phyloP scores from a whole-genome alignment of 371 early-diverging fungal genomes.

The Blyttiomyces sp. region DNA sequence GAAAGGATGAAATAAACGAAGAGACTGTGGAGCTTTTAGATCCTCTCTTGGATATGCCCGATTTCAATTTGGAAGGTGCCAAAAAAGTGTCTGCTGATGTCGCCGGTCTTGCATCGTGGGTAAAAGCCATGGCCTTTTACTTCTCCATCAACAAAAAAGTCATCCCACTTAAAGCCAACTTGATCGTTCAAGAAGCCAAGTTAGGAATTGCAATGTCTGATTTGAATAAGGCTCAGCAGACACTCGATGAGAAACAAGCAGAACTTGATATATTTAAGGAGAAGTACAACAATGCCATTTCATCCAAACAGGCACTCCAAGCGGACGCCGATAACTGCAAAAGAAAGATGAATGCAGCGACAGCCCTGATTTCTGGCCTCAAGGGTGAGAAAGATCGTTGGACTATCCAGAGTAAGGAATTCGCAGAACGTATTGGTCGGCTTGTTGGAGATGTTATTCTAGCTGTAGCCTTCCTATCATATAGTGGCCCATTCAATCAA shows the following conservation, averaged over 20 bases:
- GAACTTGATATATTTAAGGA: constrained; percentile 56
- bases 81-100: constrained; percentile 67
- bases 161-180: constrained; percentile 59
- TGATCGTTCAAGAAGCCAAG: constrained; percentile 57
- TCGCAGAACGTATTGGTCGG: constrained; percentile 52
- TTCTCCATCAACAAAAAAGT: constrained; percentile 62
- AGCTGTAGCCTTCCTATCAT: constrained; percentile 56
- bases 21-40: constrained; percentile 60
- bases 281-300: constrained; percentile 55
- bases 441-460: constrained; percentile 59
- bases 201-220: constrained; percentile 45
- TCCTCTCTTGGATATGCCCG: constrained; percentile 58
- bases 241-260: constrained; percentile 60
- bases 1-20: constrained; percentile 62
- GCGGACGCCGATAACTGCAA: constrained; percentile 61
- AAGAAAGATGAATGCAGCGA: constrained; percentile 60
- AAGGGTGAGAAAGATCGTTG: constrained; percentile 63
- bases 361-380: constrained; percentile 54
- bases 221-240: constrained; percentile 51
- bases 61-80: constrained; percentile 62
- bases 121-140: constrained; percentile 56
- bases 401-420: constrained; percentile 59
- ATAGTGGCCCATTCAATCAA: constrained; percentile 61
- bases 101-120: constrained; percentile 61
- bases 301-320: constrained; percentile 53